phyloP scores from a whole-genome alignment of 257 asterid species.

The Thymus mandschuricus region DNA sequence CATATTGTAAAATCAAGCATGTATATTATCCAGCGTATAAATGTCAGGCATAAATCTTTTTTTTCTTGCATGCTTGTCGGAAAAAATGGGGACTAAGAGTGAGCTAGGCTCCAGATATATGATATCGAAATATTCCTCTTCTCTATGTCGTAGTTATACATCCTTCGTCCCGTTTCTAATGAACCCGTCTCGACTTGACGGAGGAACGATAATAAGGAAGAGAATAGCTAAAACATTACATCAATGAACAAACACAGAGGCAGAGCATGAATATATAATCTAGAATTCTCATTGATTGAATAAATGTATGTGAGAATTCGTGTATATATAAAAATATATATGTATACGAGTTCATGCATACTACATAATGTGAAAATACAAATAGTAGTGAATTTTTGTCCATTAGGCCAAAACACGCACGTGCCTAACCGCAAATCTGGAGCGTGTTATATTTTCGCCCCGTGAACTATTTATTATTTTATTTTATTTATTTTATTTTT shows the following conservation, averaged over 20 bases:
- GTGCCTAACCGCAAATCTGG: not conserved
- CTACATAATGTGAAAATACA: not conserved
- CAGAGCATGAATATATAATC: not conserved
- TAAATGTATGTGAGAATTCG: not conserved
- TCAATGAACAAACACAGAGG: not conserved
- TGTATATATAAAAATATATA: not conserved
- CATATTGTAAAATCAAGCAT: no score
- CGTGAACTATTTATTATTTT: not conserved
- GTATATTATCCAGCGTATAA: no score
- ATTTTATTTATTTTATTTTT: no score
- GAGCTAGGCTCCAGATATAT: no score
- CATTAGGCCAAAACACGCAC: not conserved
- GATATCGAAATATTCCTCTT: no score
- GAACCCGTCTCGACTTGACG: no score
- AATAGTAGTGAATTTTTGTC: not conserved
- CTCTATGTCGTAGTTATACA: no score
- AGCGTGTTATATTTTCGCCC: not conserved
- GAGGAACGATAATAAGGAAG: no score
- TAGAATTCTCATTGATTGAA: not conserved
- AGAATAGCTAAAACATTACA: not conserved
- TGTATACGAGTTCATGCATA: conserved; percentile 4
- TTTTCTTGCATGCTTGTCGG: no score
- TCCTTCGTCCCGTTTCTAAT: no score
- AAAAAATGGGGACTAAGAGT: no score
- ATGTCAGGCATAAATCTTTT: no score